Base-by-base conservation (phyloP, 2,329 filamentous ascomycete species). In the Diaporthe citriasiana region DNA sequence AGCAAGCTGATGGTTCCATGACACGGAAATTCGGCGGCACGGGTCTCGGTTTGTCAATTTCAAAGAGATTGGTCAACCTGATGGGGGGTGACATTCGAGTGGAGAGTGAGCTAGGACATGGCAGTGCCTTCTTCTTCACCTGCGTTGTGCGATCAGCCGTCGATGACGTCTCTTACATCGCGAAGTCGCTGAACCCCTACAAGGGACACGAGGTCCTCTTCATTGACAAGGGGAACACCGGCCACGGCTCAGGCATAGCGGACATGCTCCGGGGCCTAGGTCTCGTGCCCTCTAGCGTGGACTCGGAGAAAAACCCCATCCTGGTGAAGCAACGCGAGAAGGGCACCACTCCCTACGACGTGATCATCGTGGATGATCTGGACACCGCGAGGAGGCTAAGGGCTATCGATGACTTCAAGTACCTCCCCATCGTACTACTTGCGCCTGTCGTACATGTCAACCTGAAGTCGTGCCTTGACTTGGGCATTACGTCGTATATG, bases 401-500 rank as follows among this genome's bases (percentile, higher is more conserved):
- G 77, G 93, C 94, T 15, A 93, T 97, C 69, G 96, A 98, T 80
- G 95, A 97, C 82, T 98, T 98, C 89, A 98, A 98, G 86, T 98
- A 98, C 81, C 95, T 98, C 59, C 97, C 97, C 3, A 95, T 99
- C 77, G 96, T 99, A 56, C 90, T 98, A 75, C 86, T 98, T 59
- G 97, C 95, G 57, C 95, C 96, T 0, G 88, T 95, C 47, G 95
- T 98, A 17, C 94, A 95, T 75, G 95, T 98, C 78, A 97, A 92
- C 82, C 88, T 99, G 78, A 98, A 98, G 85, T 97, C 95, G 4
- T 97, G 96, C 74, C 86, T 98, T 74, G 97, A 98, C 82, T 89
- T 98, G 77, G 96, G 97, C 76, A 98, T 99, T 78, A 97, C 95
- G n/a, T 98, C 95, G 68, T 98, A 98, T 84, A 98, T 98, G 95